phyloP scores from a whole-genome alignment of 2,329 filamentous ascomycete species.

The Penicillium sp. region DNA sequence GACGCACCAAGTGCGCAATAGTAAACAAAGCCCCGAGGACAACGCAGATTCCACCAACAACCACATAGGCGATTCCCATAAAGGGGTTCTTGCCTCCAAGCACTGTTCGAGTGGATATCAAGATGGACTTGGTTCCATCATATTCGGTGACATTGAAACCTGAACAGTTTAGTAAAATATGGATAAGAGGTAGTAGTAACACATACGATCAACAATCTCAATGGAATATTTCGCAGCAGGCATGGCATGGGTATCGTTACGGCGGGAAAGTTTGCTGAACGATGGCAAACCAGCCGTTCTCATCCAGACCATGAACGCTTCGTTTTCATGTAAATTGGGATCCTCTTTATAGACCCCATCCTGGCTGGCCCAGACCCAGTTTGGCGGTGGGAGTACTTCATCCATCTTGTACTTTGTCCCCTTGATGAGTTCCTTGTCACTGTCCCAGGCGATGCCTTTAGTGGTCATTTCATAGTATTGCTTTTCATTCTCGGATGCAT shows the following conservation, averaged over 20 bases:
- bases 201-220: constrained; percentile 74
- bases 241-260: constrained; percentile 73
- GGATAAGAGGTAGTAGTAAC: not conserved
- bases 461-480: constrained; percentile 72
- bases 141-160: constrained; percentile 78
- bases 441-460: constrained; percentile 78
- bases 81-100: constrained; percentile 96
- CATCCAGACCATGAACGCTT: constrained; percentile 98
- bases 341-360: constrained; percentile 72
- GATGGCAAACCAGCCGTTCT: constrained; percentile 87
- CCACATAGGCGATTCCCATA: constrained; percentile 92
- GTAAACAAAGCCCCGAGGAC: constrained; percentile 85
- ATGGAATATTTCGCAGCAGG: constrained; percentile 69
- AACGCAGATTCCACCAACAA: constrained; percentile 90
- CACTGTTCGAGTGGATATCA: constrained; percentile 84
- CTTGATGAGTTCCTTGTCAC: constrained; percentile 77
- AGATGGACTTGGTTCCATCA: constrained; percentile 82
- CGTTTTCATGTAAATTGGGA: constrained; percentile 70
- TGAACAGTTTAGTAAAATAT: constrained; percentile 38
- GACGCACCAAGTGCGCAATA: constrained; percentile 84
- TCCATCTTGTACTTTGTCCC: constrained; percentile 61
- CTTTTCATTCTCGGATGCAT: constrained; percentile 37
- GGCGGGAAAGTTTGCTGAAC: constrained; percentile 88
- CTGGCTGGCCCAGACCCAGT: constrained; percentile 76
- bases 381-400: constrained; percentile 76